Evolutionary conservation across 768 basidiomycete species (phyloP).

Genomic region (Calvatia gigantea): DNA sequence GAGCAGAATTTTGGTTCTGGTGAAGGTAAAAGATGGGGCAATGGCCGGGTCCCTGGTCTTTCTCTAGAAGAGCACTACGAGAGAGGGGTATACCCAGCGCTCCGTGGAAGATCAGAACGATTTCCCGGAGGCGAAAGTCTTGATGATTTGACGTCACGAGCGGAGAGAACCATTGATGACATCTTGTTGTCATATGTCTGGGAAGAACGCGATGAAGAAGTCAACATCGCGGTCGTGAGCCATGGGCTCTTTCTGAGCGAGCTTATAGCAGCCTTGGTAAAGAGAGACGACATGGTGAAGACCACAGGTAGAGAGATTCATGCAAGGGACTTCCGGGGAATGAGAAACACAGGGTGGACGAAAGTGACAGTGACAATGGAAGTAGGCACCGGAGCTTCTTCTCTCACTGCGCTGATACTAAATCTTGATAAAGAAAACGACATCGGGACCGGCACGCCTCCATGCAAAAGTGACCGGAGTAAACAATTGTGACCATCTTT

Average conservation of each 20-base stretch:
- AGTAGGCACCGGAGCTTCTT: constrained; percentile 27
- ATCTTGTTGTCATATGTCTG: constrained; percentile 55
- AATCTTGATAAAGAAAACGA: not conserved
- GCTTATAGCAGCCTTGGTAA: constrained; percentile 49
- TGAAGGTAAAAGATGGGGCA: constrained; percentile 56
- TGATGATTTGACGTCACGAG: constrained; percentile 58
- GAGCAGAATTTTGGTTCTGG: constrained; percentile 72
- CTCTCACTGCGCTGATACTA: not conserved
- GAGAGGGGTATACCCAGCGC: constrained; percentile 48
- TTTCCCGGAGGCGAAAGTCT: constrained; percentile 75
- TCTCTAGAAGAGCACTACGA: constrained; percentile 47
- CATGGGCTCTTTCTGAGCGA: constrained; percentile 72
- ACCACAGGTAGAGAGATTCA: not conserved
- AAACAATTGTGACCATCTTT: constrained; percentile 54
- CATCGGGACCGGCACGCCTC: constrained; percentile 14
- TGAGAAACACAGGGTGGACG: constrained; percentile 72
- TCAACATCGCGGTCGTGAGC: constrained; percentile 64
- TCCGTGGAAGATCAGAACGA: constrained; percentile 39
- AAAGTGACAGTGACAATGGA: constrained; percentile 41
- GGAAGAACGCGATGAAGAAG: constrained; percentile 33
- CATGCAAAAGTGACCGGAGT: constrained; percentile 46
- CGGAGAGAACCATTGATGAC: constrained; percentile 45
- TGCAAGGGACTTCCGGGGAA: constrained; percentile 34
- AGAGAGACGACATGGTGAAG: constrained; percentile 18
- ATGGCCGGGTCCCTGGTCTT: constrained; percentile 26